Evolutionary conservation across 345 rosid species (phyloP).

Genomic region (Acer yangbiense): DNA sequence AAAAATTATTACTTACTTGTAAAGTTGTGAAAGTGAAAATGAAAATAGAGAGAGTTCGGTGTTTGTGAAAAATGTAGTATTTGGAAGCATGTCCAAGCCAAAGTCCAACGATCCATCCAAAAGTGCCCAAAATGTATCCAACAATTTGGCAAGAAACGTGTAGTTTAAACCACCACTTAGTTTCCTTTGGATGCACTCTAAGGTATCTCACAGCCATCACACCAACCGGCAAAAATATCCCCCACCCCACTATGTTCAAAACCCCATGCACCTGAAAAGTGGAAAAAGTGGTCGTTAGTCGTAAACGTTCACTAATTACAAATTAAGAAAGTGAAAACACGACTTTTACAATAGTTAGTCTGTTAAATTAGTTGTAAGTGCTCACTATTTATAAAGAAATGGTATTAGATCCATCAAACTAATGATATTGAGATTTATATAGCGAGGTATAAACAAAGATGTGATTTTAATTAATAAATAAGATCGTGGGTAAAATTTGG

Average conservation of each 20-base stretch:
- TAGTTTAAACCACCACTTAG: constrained; percentile 18
- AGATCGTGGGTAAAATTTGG: too few relatives aligned
- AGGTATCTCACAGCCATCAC: constrained; percentile 50
- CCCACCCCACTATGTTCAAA: constrained; percentile 58
- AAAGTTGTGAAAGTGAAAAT: constrained; percentile 49
- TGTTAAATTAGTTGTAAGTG: too few relatives aligned
- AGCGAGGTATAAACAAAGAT: too few relatives aligned
- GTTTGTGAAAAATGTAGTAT: constrained; percentile 36
- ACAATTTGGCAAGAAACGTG: constrained; percentile 42
- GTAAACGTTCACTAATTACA: too few relatives aligned
- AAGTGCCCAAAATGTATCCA: constrained; percentile 45
- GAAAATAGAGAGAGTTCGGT: constrained; percentile 38
- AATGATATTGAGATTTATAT: too few relatives aligned
- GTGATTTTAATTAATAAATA: too few relatives aligned
- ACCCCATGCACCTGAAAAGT: constrained; percentile 48
- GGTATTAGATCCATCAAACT: too few relatives aligned
- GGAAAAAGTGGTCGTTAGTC: too few relatives aligned
- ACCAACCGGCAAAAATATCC: constrained; percentile 49
- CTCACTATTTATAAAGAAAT: too few relatives aligned
- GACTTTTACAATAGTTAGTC: too few relatives aligned
- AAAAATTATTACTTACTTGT: constrained; percentile 34
- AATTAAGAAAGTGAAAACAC: too few relatives aligned
- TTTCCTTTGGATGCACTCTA: constrained; percentile 28
- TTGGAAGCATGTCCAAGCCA: constrained; percentile 43
- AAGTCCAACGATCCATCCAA: constrained; percentile 49